Percentiles rank a stretch among this genome's conserved stretches.
phyloP scores from a whole-genome alignment of 75 land plant genomes.

The Pinus albicaulis region DNA sequence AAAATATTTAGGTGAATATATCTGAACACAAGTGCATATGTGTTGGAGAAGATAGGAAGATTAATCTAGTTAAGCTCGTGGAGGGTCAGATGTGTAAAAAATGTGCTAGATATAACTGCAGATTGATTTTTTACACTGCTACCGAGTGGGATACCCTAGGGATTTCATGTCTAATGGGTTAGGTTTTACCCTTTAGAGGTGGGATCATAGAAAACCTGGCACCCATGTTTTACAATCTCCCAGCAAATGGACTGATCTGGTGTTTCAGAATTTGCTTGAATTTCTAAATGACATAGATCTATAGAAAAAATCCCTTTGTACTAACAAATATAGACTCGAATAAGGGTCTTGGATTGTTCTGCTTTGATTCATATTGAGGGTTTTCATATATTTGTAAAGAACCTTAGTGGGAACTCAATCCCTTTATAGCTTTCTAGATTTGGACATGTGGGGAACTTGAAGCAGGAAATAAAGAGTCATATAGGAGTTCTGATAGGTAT shows the following conservation, averaged over 20 bases:
- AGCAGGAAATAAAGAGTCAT: too few species aligned
- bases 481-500: too few species aligned
- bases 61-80: constrained; percentile 54
- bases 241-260: constrained; percentile 35
- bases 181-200: constrained; percentile 81
- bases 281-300: too few species aligned
- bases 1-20: constrained; percentile 5
- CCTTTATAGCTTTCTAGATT: too few species aligned
- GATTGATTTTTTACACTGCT: constrained; percentile 65
- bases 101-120: constrained; percentile 55
- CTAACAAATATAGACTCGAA: too few species aligned
- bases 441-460: too few species aligned
- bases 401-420: too few species aligned
- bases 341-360: too few species aligned
- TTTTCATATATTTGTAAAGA: too few species aligned
- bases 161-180: constrained; percentile 86
- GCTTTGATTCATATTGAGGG: too few species aligned
- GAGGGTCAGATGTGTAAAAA: constrained; percentile 28
- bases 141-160: constrained; percentile 74
- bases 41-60: constrained; percentile 83
- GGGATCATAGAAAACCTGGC: constrained; percentile 86
- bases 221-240: constrained; percentile 60
- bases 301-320: too few species aligned
- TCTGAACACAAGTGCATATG: constrained; percentile 50
- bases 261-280: too few species aligned